Conservation (phyloP, 129 eudicot species). For the Scalesia atractyloides region DNA sequence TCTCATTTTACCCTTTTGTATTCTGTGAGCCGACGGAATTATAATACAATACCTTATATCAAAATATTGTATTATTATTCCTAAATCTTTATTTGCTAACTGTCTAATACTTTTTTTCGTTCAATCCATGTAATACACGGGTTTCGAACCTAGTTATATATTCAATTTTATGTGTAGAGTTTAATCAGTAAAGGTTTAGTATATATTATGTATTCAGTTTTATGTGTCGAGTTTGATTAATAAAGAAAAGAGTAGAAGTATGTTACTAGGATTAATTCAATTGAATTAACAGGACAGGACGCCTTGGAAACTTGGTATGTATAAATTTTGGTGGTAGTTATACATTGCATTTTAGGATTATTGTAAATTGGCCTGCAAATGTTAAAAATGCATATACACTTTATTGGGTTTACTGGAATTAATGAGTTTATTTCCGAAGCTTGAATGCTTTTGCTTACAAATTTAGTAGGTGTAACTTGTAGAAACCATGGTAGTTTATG, state of each 20-base stretch:
- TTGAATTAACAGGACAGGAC: neutral
- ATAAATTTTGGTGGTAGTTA: neutral
- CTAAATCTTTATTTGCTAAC: neutral
- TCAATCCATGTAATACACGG: too few relatives aligned
- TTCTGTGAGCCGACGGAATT: too few relatives aligned
- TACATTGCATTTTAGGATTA: neutral
- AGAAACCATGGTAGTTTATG: neutral
- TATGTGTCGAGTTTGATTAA: too few relatives aligned
- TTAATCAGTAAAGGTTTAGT: too few relatives aligned
- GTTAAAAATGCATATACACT: neutral
- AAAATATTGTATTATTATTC: neutral
- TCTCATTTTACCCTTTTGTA: too few relatives aligned
- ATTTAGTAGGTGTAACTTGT: neutral
- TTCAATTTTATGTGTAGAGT: too few relatives aligned
- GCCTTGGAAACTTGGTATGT: neutral
- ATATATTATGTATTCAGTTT: too few relatives aligned
- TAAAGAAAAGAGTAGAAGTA: too few relatives aligned
- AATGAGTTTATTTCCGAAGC: neutral
- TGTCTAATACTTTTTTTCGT: too few relatives aligned
- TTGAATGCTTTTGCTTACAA: slow-evolving; percentile 13
- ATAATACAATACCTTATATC: too few relatives aligned
- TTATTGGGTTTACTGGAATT: neutral
- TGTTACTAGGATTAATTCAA: neutral
- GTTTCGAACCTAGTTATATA: too few relatives aligned
- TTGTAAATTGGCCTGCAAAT: too few relatives aligned